Base-by-base conservation (phyloP, 2,329 filamentous ascomycete genomes). In the Ophiostoma piceae region DNA sequence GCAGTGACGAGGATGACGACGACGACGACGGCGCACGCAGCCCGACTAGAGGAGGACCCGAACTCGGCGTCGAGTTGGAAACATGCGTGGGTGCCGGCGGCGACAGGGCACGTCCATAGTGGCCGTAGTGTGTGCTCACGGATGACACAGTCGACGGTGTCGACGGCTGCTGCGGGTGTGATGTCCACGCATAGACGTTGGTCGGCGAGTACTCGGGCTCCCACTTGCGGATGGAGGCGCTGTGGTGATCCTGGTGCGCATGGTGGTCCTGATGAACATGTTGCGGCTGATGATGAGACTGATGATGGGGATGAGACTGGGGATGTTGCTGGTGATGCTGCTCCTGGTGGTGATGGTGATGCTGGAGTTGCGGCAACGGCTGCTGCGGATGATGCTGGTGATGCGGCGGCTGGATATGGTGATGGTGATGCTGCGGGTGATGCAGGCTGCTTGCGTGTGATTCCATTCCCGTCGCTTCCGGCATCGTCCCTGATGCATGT, bases 181-280 rank as follows among this genome's bases (percentile, higher is more conserved):
- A 37, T 26, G 64, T 39, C 64, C 64, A 60, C 9, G 69, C 22
- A 11, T 66, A 68, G 39, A n/a, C 66, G 43, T 22, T 35, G 2
- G 54, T n/a, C 66, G 67, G 69, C 4, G 37, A 60, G 65, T 69
- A 69, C 19, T 57, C 65, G 12, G 64, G 35, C 11, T 69, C 68
- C 68, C 68, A 69, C 19, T 69, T 69, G 60, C 60, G 60, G 1
- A 64, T 64, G 14, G 37, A 6, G 11, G 64, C 35, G 8, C 6
- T 66, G 19, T 66, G 35, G 35, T 66, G 64, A 5, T 65, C 29
- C 19, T 37, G 32, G 5, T 65, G 62, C 3, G 35, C 3, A 32
- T 37, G 32, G 12, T 65, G 60, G 26, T 65, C 29, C 12, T 65
- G 32, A 12, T n/a, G 12, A 11, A n/a, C 35, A 11, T 66, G 35